phyloP scores from a whole-genome alignment of 345 rosid genomes.

The Gossypium raimondii region DNA sequence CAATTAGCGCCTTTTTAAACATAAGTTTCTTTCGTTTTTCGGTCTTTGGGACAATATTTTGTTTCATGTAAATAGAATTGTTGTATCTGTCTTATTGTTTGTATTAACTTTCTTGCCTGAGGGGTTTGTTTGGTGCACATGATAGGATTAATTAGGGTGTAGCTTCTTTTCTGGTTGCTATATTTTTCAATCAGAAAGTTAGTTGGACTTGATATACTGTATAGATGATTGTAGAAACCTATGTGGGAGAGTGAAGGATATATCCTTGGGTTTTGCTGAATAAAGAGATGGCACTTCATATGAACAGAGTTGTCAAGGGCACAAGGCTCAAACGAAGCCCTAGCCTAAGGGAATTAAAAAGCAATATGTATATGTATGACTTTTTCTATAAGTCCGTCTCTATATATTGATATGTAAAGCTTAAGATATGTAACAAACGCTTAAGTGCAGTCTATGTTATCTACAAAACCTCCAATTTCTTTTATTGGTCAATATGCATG shows the following conservation, averaged over 20 bases:
- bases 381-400: no score
- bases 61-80: neutral
- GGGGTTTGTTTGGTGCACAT: neutral
- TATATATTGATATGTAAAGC: no score
- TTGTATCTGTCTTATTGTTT: neutral
- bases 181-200: neutral
- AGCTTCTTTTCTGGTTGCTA: neutral
- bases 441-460: no score
- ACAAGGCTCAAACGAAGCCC: no score
- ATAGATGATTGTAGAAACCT: neutral
- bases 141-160: neutral
- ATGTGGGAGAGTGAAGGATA: neutral
- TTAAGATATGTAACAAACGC: no score
- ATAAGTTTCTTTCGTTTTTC: neutral
- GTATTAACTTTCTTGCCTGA: no score
- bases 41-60: neutral
- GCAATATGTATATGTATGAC: no score
- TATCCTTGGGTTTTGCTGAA: neutral
- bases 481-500: no score
- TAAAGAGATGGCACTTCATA: neutral
- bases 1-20: neutral
- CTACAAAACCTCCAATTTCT: no score
- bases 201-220: neutral
- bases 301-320: no score
- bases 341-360: no score